phyloP scores from a whole-genome alignment of 2,329 filamentous ascomycete genomes.

The Blumeria hordei region DNA sequence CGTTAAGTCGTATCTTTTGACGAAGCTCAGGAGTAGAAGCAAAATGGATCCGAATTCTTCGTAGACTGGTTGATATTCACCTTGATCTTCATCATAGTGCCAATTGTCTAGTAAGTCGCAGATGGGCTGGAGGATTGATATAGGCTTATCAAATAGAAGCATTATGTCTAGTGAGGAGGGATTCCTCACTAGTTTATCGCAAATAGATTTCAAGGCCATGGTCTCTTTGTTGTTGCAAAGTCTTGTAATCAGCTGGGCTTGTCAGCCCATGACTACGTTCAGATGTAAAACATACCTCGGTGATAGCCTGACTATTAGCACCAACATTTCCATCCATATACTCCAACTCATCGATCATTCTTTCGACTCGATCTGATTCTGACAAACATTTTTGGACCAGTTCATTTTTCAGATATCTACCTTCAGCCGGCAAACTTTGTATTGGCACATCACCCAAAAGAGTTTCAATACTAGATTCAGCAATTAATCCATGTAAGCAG shows the following conservation, averaged over 20 bases:
- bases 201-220: slow-evolving; percentile 54
- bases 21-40: slow-evolving; percentile 46
- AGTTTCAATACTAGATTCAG: slow-evolving; percentile 50
- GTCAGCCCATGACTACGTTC: slow-evolving; percentile 4
- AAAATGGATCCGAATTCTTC: slow-evolving; percentile 65
- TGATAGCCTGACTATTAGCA: slow-evolving; percentile 55
- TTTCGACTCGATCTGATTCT: slow-evolving; percentile 51
- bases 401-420: slow-evolving; percentile 53
- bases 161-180: slow-evolving; percentile 50
- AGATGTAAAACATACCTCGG: slow-evolving; percentile 27
- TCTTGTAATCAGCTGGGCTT: slow-evolving; percentile 33
- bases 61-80: slow-evolving; percentile 64
- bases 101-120: slow-evolving; percentile 56
- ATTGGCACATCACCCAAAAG: slow-evolving; percentile 69
- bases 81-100: slow-evolving; percentile 63
- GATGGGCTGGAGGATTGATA: slow-evolving; percentile 45
- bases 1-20: slow-evolving; percentile 49
- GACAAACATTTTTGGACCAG: slow-evolving; percentile 55
- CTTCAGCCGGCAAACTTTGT: slow-evolving; percentile 48
- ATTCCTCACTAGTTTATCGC: slow-evolving; percentile 47
- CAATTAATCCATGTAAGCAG: slow-evolving; percentile 65
- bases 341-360: slow-evolving; percentile 60
- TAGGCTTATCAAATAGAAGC: slow-evolving; percentile 47
- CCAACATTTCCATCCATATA: slow-evolving; percentile 81
- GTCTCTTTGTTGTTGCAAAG: slow-evolving; percentile 53